Percentiles rank a stretch among this genome's conserved stretches.
phyloP scores from a whole-genome alignment of 2,329 filamentous ascomycete species.

The Xylaria sp. region DNA sequence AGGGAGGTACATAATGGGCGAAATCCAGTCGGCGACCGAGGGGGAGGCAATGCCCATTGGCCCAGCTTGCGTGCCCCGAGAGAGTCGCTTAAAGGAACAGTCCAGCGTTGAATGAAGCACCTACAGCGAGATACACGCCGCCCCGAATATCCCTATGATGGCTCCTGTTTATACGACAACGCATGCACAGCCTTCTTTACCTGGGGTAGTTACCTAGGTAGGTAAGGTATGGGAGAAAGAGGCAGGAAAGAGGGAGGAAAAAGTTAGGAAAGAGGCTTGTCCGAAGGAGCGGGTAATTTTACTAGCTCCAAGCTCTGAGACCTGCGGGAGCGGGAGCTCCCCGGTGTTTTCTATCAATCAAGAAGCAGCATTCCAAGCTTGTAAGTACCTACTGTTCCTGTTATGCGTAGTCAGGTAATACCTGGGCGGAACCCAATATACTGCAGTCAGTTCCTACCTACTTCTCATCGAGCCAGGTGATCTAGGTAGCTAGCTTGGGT shows the following conservation, averaged over 20 bases:
- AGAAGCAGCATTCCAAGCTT: background rate
- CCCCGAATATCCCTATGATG: no score
- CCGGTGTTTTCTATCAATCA: background rate
- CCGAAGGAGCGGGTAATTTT: slow-evolving; percentile 7
- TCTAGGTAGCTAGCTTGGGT: no score
- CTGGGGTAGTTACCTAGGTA: no score
- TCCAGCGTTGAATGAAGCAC: no score
- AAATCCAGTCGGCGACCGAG: background rate
- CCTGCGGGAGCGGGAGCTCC: background rate
- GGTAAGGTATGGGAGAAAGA: background rate
- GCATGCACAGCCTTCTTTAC: background rate
- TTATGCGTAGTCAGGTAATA: slow-evolving; percentile 6
- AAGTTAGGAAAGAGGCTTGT: background rate
- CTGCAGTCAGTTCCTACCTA: background rate
- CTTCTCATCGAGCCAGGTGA: no score
- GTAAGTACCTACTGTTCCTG: background rate
- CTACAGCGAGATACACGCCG: background rate
- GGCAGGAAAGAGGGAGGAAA: no score
- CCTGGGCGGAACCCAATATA: background rate
- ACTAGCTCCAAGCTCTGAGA: background rate
- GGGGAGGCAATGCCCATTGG: no score
- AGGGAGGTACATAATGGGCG: no score
- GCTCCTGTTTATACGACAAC: background rate
- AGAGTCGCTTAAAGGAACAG: background rate
- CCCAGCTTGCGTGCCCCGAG: no score